A percentile compares a stretch with the other conserved stretches of the same genome.
These are phyloP conservation scores for Trichophyton verrucosum DNA, from an alignment of 2,329 filamentous ascomycete genomes.

Conservation along the genomic window DNA sequence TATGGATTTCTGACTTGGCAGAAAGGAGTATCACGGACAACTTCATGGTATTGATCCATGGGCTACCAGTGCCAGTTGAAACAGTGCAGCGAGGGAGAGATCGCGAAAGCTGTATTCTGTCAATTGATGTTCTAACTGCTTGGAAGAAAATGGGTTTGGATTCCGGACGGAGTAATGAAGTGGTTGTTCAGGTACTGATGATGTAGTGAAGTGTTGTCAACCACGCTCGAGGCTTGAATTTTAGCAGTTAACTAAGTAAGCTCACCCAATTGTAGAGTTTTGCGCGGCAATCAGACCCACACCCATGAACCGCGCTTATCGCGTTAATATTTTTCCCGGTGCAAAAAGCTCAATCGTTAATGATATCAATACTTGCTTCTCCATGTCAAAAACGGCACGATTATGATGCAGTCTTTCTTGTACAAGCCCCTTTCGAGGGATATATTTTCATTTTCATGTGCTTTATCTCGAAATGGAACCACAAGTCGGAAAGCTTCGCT, in stretches of 20 bases:
- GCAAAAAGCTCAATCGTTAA: background rate
- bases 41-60: constrained; percentile 64
- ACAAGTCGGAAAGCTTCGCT: background rate
- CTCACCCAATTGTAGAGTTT: background rate
- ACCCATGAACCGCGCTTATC: background rate
- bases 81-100: constrained; percentile 40
- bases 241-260: background rate
- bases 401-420: background rate
- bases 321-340: background rate
- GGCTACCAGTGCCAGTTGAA: constrained; percentile 53
- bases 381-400: background rate
- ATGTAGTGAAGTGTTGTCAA: constrained; percentile 10
- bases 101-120: constrained; percentile 42
- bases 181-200: constrained; percentile 53
- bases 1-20: constrained; percentile 64
- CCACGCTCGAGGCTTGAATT: too few relatives aligned
- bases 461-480: background rate
- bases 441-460: background rate
- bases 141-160: constrained; percentile 63
- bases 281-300: background rate
- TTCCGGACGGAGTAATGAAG: constrained; percentile 68
- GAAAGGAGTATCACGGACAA: constrained; percentile 48
- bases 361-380: background rate
- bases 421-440: background rate
- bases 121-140: constrained; percentile 63